These are phyloP conservation scores for Scheffersomyces lignosus DNA, from an alignment of 805 yeast genomes.

Conservation along the genomic window DNA sequence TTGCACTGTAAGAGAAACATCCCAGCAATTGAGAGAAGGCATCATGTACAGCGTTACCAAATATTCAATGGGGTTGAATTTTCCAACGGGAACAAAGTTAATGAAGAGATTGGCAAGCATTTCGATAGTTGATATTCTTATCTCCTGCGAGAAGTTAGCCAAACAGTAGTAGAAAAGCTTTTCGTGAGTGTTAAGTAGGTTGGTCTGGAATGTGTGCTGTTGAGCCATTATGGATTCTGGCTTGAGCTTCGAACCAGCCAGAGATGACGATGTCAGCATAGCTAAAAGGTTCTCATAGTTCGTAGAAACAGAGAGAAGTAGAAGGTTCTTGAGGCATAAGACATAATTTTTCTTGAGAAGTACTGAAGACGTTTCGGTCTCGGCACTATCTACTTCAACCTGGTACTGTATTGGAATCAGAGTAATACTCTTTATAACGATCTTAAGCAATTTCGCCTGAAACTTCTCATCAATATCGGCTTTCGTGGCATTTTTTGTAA, in stretches of 20 bases:
- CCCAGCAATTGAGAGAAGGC: constrained; percentile 33
- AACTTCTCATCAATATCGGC: constrained; percentile 42
- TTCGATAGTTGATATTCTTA: constrained; percentile 39
- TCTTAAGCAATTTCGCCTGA: constrained; percentile 34
- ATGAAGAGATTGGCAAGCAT: constrained; percentile 32
- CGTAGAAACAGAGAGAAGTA: constrained; percentile 32
- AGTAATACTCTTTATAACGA: constrained; percentile 28
- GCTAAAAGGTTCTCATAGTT: constrained; percentile 40
- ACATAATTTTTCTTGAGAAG: constrained; percentile 32
- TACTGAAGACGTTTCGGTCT: constrained; percentile 14
- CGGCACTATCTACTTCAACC: constrained; percentile 12
- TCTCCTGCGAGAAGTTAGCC: constrained; percentile 31
- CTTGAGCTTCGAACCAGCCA: constrained; percentile 40
- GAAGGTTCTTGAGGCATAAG: constrained; percentile 29
- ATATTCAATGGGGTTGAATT: constrained; percentile 35
- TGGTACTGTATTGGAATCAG: constrained; percentile 18
- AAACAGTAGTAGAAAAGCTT: constrained; percentile 30
- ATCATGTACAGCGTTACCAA: constrained; percentile 29
- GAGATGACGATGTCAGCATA: constrained; percentile 30
- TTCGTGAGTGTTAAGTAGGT: constrained; percentile 29
- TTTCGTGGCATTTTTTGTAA: constrained; percentile 36
- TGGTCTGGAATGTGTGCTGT: constrained; percentile 37
- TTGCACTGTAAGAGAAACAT: constrained; percentile 19
- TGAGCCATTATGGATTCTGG: constrained; percentile 43
- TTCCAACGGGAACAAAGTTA: constrained; percentile 40